Base-by-base conservation (phyloP, 2,329 filamentous ascomycete genomes). In the Stenocarpella maydis region DNA sequence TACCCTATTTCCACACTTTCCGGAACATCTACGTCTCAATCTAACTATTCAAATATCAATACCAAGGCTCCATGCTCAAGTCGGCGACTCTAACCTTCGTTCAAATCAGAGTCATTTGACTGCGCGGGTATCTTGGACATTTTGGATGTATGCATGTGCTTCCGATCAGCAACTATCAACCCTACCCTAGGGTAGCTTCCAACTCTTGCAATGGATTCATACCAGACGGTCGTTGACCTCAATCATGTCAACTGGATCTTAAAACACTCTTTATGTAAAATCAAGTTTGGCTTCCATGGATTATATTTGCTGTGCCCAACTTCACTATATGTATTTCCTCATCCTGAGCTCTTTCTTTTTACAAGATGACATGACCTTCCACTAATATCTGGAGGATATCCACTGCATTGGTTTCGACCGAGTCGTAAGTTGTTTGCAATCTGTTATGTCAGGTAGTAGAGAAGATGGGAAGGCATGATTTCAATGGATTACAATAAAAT, bases 1-100 rank as follows among this genome's bases (percentile, higher is more conserved):
- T 19, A 15, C 0, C 1, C 2, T 24, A 24, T 39, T 0, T n/a
- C 4, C n/a, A 17, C 9, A 14, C 31, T 14, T 1, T 14, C 4
- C 8, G 1, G 2, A 41, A 26, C 7, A 26, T 2, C 12, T 6
- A 19, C 9, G 21, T 24, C 37, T 17, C 12, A 10, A 6, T 3
- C 8, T 58, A 24, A 41, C 17, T 41, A 14, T 10, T 7, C 21
- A 24, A 58, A 6, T n/a, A 17, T 3, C 9, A 24, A 28, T 12
- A 52, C 8, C 15, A 10, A 19, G 15, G 15, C 15, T 15, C 8
- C 6, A 26, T 15, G 24, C 7, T 28, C 24, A n/a, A 19, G 5
- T 52, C 10, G 6, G 8, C 6, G 17, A 9, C 12, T 21, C 19
- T 12, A 1, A 26, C n/a, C n/a, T n/a, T n/a, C 19, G 3, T 53